phyloP scores from a whole-genome alignment of 108 stramenopile species.

The Skeletonema menzelii region DNA sequence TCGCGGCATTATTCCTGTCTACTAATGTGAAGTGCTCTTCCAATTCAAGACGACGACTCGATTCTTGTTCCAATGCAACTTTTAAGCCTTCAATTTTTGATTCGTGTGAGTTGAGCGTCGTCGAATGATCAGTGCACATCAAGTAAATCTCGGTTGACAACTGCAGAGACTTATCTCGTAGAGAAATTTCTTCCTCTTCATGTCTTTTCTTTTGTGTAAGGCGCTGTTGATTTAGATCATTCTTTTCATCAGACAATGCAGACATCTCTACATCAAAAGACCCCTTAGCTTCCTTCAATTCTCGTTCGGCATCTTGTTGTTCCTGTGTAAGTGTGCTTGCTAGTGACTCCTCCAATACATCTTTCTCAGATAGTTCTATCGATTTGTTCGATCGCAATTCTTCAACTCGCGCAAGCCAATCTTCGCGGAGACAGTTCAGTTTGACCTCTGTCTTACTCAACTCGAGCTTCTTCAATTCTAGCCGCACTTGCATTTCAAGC shows the following conservation, averaged over 20 bases:
- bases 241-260: conserved; percentile 2
- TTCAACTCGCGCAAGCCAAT: not conserved
- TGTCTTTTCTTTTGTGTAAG: not conserved
- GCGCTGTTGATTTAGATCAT: conserved; percentile 6
- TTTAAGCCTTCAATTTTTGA: conserved; percentile 10
- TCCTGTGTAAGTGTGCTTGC: conserved; percentile 2
- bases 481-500: not conserved
- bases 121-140: not conserved
- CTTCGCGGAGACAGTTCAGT: not conserved
- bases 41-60: not conserved
- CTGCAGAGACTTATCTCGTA: not conserved
- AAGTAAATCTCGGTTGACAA: conserved; percentile 6
- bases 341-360: not conserved
- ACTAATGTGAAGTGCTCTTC: conserved; percentile 33
- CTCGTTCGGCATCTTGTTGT: not conserved
- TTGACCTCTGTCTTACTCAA: conserved; percentile 5
- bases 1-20: conserved; percentile 27
- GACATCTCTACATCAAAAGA: conserved; percentile 11
- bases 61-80: conserved; percentile 8
- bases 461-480: conserved; percentile 16
- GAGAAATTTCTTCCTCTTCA: conserved; percentile 5
- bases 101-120: not conserved
- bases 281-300: not conserved
- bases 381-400: not conserved
- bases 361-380: not conserved